Base-by-base conservation (phyloP, 1,284 basidiomycete genomes). In the Irpex sp. region DNA sequence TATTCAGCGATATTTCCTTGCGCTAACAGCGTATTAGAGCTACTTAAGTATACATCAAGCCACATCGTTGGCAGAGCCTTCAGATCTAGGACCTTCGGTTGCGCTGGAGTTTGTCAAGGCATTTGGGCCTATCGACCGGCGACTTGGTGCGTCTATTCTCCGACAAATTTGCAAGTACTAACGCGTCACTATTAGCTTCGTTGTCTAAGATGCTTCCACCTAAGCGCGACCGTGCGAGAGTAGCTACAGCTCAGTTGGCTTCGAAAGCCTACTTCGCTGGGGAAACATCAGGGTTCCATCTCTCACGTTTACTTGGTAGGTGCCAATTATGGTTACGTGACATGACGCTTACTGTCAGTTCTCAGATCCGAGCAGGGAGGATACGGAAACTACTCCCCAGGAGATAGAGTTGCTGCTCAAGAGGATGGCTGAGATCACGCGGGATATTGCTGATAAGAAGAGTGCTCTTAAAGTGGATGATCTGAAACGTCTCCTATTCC, bases 1-100 rank as follows among this genome's bases (percentile, higher is more conserved):
- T 48, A 34, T 47, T 26, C 58, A 48, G 15, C 8, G 31, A 37
- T 37, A 31, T 64, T 38, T 60, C 36, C 51, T 66, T 66, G 26
- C 26, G 26, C 61, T 61, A 7, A 44, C 57, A 69, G 11, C 13
- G 19, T 21, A 51, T 8, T 19, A 96, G 93, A 91, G 90, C 83
- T 96, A 96, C 73, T 83, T 96, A 17, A 84, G 89, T 60, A 79
- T 89, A 44, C 88, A 88, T 68, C 87, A 91, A 67, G 85, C 88
- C 0, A 78, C 85, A 9, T 81, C 88, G 8, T 81, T 87, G 21
- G 79, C 86, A 4, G 91, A 92, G 64, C 83, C 88, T 31, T 87
- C 92, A 4, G 96, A 97, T 76, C 83, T 98, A 63, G 96, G 96
- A 2, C 93, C 95, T 15, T 93, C 94, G 15, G 77, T 97, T 48